A percentile compares a stretch with the other conserved stretches of the same genome.
Conservation (phyloP, 1,284 basidiomycete species). For the Papiliotrema laurentii region DNA sequence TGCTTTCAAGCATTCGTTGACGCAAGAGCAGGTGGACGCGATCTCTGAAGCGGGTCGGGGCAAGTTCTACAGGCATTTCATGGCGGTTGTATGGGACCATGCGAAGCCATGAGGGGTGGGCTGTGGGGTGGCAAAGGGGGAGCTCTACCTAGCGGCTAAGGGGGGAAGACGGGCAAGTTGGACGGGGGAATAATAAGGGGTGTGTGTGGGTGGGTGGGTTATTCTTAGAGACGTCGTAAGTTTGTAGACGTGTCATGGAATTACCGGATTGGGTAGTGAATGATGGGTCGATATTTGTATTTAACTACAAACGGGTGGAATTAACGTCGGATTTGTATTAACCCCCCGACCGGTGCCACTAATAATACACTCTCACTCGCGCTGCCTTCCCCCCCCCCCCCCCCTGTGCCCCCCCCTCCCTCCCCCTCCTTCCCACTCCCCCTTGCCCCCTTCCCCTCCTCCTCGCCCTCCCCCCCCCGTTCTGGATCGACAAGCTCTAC, state of each 20-base stretch:
- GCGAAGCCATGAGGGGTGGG: conserved; percentile 19
- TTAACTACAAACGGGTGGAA: no score
- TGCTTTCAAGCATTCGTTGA: conserved; percentile 56
- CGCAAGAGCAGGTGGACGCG: conserved; percentile 53
- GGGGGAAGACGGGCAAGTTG: no score
- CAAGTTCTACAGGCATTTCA: conserved; percentile 32
- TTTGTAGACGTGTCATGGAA: no score
- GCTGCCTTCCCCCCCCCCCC: not conserved
- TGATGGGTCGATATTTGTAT: no score
- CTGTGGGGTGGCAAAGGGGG: not conserved
- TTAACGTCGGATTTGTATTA: no score
- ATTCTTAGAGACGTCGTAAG: no score
- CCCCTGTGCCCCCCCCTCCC: not conserved
- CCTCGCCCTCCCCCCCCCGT: not conserved
- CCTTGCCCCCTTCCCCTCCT: not conserved
- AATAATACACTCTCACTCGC: not conserved
- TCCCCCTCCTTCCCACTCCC: no score
- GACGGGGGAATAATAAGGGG: no score
- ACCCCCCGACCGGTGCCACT: no score
- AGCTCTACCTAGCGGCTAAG: not conserved
- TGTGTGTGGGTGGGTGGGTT: no score
- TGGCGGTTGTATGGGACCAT: conserved; percentile 22
- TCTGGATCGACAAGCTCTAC: no score
- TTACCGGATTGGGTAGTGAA: no score
- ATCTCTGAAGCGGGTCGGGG: conserved; percentile 35